Evolutionary conservation across 2,329 filamentous ascomycete species (phyloP), one percentile per base, ranked within the genome.

Genomic region (Xylaria sp.): DNA sequence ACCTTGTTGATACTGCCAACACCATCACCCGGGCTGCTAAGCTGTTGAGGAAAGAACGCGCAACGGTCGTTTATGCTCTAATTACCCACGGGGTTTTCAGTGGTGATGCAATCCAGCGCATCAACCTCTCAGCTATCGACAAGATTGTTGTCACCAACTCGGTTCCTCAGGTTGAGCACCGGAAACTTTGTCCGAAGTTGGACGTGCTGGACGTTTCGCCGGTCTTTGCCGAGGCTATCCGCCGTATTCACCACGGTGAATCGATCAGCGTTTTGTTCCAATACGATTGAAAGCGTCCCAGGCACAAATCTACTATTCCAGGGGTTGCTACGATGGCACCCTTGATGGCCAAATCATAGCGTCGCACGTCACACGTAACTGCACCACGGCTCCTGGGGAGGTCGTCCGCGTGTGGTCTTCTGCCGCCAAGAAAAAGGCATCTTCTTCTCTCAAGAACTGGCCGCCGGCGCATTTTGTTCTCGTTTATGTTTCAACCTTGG

Each of bases 11-110:
- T 80, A 99, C 96, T 0, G 96, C 92, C 65, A 98, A 98, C 82
- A 99, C 96, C 44, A 97, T 98, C 75, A 98, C 95, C 0, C 89
- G 96, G 69, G 96, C 96, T 9, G 96, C 96, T 36, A 97, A 98
- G 84, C 87, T 98, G n/a, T 84, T 98, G 73, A 97, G 97, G 84
- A 95, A 93, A 76, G 93, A 97, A 81, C 94, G 95, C 51, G 96
- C 96, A n/a, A 92, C 90, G 42, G 90, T 90, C 73, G 94, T 98
- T 54, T 97, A 94, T 79, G 96, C 96, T 6, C 86, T 99, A 62
- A 88, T 99, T 73, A 98, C 96, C 5, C 96, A 99, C 78, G 96
- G 95, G 62, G 93, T 98, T 71, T 88, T 99, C 77, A 97, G 93
- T 78, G 96, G 96, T 38, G 95, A 99, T 79, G 95, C 95, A 63